Conservation (phyloP, 768 basidiomycete genomes). For the Pleurotus eryngii region DNA sequence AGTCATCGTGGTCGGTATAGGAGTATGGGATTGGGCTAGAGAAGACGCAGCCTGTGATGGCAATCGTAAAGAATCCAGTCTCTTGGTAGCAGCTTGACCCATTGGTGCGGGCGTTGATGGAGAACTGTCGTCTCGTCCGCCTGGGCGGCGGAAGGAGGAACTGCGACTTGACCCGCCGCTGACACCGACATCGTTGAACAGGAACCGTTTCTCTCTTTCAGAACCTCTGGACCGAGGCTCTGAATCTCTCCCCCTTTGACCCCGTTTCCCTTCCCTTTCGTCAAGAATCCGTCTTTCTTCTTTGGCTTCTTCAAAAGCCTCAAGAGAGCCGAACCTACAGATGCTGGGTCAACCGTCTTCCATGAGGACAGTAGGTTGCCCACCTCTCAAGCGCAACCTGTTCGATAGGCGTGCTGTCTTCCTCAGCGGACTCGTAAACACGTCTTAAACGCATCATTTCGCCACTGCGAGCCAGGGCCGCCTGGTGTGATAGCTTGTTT, state of each 20-base stretch:
- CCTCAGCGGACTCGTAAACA: slow-evolving; percentile 87
- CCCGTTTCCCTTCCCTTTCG: slow-evolving; percentile 63
- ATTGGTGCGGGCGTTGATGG: slow-evolving; percentile 50
- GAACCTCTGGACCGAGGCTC: slow-evolving; percentile 30
- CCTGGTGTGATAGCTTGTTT: slow-evolving; percentile 66
- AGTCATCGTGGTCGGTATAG: slow-evolving; percentile 89
- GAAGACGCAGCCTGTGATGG: slow-evolving; percentile 60
- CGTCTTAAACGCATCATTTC: slow-evolving; percentile 96
- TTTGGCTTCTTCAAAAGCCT: slow-evolving; percentile 85
- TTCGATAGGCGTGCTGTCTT: slow-evolving; percentile 70
- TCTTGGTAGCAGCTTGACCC: slow-evolving; percentile 36
- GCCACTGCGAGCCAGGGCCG: slow-evolving; percentile 92
- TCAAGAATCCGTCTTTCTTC: slow-evolving; percentile 86
- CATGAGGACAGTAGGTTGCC: too few relatives aligned
- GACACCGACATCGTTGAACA: slow-evolving; percentile 63
- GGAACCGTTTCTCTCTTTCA: slow-evolving; percentile 51
- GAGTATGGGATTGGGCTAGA: slow-evolving; percentile 65
- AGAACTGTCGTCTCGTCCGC: slow-evolving; percentile 49
- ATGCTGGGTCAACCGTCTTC: not conserved
- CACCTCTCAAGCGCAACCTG: slow-evolving; percentile 78
- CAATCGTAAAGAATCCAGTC: slow-evolving; percentile 59
- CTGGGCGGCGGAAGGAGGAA: slow-evolving; percentile 84
- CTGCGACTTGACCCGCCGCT: slow-evolving; percentile 76
- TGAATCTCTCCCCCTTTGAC: slow-evolving; percentile 31
- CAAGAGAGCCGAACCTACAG: slow-evolving; percentile 64